phyloP scores from a whole-genome alignment of 83 land plant species.

The Diphasiastrum complanatum region DNA sequence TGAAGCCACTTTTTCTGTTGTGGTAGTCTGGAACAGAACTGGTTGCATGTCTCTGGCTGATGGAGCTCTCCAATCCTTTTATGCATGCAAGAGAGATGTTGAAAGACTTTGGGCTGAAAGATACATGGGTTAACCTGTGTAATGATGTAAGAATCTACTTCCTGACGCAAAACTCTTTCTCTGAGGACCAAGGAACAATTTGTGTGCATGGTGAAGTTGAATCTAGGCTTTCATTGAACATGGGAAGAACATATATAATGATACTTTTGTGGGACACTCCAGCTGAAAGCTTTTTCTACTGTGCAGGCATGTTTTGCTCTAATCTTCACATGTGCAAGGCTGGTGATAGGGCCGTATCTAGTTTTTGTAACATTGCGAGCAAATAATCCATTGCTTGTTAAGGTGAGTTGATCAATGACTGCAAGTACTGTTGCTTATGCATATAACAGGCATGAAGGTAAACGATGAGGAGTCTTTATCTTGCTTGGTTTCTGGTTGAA shows the following conservation, averaged over 20 bases:
- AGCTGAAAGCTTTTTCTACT: background rate
- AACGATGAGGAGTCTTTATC: background rate
- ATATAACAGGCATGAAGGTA: background rate
- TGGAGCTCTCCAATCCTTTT: constrained; percentile 89
- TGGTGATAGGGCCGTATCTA: constrained; percentile 74
- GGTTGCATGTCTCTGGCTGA: constrained; percentile 67
- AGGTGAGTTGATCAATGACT: constrained; percentile 39
- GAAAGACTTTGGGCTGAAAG: constrained; percentile 76
- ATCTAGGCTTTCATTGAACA: background rate
- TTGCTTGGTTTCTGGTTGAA: too few relatives aligned
- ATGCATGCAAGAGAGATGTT: constrained; percentile 81
- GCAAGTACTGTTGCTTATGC: background rate
- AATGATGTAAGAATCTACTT: constrained; percentile 56
- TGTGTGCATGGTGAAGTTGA: background rate
- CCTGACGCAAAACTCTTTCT: background rate
- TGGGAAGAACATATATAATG: background rate
- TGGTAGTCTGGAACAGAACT: constrained; percentile 82
- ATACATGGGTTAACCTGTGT: constrained; percentile 50
- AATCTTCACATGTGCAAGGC: constrained; percentile 66
- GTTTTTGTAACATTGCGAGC: constrained; percentile 50
- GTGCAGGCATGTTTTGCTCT: constrained; percentile 67
- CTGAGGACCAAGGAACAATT: background rate
- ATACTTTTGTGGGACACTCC: background rate
- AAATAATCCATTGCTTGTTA: constrained; percentile 61
- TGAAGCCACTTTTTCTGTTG: background rate